Conservation (phyloP, 257 asterid species). For the Nicotiana attenuata region DNA sequence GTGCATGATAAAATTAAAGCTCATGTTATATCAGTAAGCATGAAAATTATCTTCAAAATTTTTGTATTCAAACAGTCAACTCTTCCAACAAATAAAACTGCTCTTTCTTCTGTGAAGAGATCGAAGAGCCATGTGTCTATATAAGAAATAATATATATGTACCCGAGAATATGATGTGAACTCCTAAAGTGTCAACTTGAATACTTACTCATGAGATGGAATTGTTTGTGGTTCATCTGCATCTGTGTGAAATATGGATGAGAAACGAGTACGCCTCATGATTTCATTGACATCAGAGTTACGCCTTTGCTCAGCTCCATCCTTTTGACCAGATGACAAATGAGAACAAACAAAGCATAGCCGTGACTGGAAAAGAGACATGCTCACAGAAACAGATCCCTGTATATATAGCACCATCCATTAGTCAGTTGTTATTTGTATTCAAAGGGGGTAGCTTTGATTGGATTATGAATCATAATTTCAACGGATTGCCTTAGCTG, state of each 20-base stretch:
- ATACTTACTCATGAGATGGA: constrained; percentile 85
- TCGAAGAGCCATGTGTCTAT: too few relatives aligned
- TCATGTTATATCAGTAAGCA: background rate
- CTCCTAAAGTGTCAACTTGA: background rate
- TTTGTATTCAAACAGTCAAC: too few relatives aligned
- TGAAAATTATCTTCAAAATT: too few relatives aligned
- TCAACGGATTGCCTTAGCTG: too few relatives aligned
- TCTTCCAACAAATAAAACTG: too few relatives aligned
- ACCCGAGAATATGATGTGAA: background rate
- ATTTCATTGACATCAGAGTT: constrained; percentile 76
- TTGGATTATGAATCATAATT: background rate
- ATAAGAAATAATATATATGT: too few relatives aligned
- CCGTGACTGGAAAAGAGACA: constrained; percentile 79
- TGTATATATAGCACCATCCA: constrained; percentile 16
- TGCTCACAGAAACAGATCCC: constrained; percentile 96
- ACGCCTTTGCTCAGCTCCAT: constrained; percentile 72
- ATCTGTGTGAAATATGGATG: constrained; percentile 51
- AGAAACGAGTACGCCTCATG: constrained; percentile 68
- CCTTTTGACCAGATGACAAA: constrained; percentile 77
- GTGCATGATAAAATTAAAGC: background rate
- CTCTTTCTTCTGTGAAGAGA: too few relatives aligned
- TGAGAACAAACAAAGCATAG: constrained; percentile 95
- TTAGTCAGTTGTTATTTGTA: background rate
- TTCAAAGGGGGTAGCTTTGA: background rate
- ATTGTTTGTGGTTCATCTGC: constrained; percentile 76